Base-by-base conservation (phyloP, 1,284 basidiomycete species). In the Puccinia hordei region DNA sequence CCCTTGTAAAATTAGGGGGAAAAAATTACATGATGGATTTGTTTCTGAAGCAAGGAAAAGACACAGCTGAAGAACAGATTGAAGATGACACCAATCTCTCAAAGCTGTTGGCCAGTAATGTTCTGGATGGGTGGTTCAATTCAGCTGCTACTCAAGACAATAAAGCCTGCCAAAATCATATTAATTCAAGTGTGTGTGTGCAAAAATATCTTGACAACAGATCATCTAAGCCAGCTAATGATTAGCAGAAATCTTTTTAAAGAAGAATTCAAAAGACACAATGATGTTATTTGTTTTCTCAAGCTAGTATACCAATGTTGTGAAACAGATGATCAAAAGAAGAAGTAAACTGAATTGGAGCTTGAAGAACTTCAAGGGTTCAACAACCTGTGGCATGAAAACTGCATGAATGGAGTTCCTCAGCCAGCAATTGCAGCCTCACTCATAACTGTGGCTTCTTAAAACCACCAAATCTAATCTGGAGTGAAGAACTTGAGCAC, bases 361-460 rank as follows among this genome's bases (percentile, higher is more conserved):
- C 38, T 75, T 19, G 74, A 63, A 6, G 61, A 65, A 12, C 38
- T 76, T 9, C 49, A 65, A 44, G 61, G 66, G 24, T 75, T 46
- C 22, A 75, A 75, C 38, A 63, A 46, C 33, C 22, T 41, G 24
- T 0, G 41, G 10, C 13, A 63, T 9, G 61, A 76, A 51, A 15
- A 65, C 17, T 44, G 24, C 41, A 38, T 76, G 27, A 9, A 30
- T 53, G 59, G 61, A 46, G 24, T 51, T 22, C 13, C 38, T 9
- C 8, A 44, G 27, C 59, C 59, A 22, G 57, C 38, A 38, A 65
- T 65, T 49, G 22, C n/a, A 51, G 74, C 59, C 2, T 76, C 74
- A 17, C 46, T 76, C 46, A n/a, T n/a, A n/a, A 49, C 33, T 9
- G 63, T 41, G 22, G 74, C 61, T 24, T n/a, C 44, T 35, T 66